Evolutionary conservation across 2,329 filamentous ascomycete species (phyloP).

Genomic region (Teratosphaeria zuluensis): DNA sequence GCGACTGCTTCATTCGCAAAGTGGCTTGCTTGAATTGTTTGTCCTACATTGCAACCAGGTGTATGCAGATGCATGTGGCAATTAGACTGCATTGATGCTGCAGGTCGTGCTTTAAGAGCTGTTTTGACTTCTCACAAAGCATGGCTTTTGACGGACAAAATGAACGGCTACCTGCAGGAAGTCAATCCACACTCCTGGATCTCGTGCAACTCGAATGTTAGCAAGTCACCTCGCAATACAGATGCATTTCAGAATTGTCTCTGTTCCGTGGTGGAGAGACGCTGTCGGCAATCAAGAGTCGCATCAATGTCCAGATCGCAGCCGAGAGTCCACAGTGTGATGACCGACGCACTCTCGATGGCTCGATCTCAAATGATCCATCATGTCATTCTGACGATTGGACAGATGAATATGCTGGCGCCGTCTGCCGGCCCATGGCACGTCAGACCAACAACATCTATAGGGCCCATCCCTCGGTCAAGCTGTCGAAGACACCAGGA

Average conservation of each 20-base stretch:
- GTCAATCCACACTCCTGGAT: not conserved
- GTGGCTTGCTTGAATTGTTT: not conserved
- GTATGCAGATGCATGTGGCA: not conserved
- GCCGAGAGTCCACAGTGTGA: not conserved
- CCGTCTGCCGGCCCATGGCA: too few species aligned
- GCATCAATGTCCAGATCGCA: not conserved
- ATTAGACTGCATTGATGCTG: not conserved
- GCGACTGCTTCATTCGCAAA: not conserved
- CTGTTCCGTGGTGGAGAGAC: not conserved
- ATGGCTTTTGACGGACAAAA: not conserved
- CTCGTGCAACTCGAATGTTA: not conserved
- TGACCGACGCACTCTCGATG: not conserved
- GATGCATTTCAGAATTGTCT: not conserved
- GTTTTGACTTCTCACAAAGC: not conserved
- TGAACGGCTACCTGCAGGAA: not conserved
- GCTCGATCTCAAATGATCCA: not conserved
- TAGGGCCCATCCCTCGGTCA: too few species aligned
- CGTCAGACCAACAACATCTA: too few species aligned
- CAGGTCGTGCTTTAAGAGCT: not conserved
- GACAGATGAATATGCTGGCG: too few species aligned
- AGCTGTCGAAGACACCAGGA: too few species aligned
- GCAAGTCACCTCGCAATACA: not conserved
- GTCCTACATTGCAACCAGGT: not conserved
- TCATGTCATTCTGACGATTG: too few species aligned
- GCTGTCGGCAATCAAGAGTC: not conserved